These are phyloP conservation scores for Saccharomycopsis malanga DNA, from an alignment of 805 yeast species.

Conservation along the genomic window DNA sequence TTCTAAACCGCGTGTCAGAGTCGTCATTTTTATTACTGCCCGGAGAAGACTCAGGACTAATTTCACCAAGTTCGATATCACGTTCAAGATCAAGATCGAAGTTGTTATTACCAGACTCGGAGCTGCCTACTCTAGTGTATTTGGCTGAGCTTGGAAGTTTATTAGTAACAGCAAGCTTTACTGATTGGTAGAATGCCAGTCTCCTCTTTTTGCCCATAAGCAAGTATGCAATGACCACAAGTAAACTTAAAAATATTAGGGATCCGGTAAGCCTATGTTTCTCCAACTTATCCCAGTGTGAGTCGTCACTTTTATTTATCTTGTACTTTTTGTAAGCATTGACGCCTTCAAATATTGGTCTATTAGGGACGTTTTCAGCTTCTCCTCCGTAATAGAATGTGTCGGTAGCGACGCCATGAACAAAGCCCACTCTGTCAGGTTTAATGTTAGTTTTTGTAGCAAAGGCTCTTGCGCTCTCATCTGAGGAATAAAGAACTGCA, in stretches of 20 bases:
- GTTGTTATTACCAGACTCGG: neutral
- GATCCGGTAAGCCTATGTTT: conserved; percentile 35
- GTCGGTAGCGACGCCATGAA: conserved; percentile 41
- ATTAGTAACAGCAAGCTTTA: neutral
- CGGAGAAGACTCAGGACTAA: conserved; percentile 1
- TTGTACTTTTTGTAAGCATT: conserved; percentile 23
- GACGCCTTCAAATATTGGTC: conserved; percentile 36
- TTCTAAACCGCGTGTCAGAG: conserved; percentile 13
- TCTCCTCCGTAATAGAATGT: conserved; percentile 51
- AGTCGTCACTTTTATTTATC: conserved; percentile 29
- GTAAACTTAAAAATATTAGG: conserved; percentile 28
- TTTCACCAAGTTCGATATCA: conserved; percentile 19
- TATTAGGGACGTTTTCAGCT: conserved; percentile 29
- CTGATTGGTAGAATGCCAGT: conserved; percentile 1
- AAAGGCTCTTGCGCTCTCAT: conserved; percentile 42
- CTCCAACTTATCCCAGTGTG: conserved; percentile 33
- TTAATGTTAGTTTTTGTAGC: conserved; percentile 16
- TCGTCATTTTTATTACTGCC: neutral
- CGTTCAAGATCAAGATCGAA: neutral
- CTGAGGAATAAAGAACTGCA: conserved; percentile 55
- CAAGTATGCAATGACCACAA: conserved; percentile 29
- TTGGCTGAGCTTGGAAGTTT: neutral
- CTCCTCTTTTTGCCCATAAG: conserved; percentile 31
- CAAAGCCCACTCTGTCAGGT: conserved; percentile 33
- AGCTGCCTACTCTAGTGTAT: neutral